Base-by-base conservation (phyloP, 176 grass and related monocot species). In the Thinopyrum elongatum region DNA sequence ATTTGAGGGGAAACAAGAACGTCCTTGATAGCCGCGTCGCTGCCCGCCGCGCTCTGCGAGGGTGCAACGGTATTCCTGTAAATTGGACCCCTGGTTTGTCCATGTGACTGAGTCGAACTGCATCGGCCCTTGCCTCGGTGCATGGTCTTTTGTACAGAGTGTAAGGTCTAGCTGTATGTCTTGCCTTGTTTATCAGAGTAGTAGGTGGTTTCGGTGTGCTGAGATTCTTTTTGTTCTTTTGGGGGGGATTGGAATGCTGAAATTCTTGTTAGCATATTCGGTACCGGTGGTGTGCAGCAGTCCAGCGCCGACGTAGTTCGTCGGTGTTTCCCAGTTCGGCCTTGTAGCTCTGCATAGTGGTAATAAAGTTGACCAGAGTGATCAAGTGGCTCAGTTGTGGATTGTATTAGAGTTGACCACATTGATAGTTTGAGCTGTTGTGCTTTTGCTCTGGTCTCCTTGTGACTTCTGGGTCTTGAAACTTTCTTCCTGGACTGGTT, bases 1-100 rank as follows among this genome's bases (percentile, higher is more conserved):
- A 55, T 99, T 99, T 4, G 97, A 99, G 81, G 97, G 97, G 22
- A 94, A 92, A 78, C 85, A 91, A 77, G 89, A 87, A 35, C 81
- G 85, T 14, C 6, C 76, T 22, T 91, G 85, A 87, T 80, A 55
- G 23, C 19, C 11, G 4, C 39, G 1, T 9, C 0, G n/a, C 6
- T 49, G 4, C 46, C 14, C 0, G 47, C 47, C 15, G 17, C n/a
- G 26, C 7, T 47, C 30, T 4, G 29, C 7, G 59, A 57, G 6
- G 77, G 70, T 29, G 26, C 26, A n/a, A 10, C 36, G 58, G 3
- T 1, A 0, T 82, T 55, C 16, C 3, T 78, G 65, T 72, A 82
- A 81, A 90, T 58, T 47, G 28, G 65, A 82, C 10, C 22, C 53
- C 5, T 21, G 29, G 30, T 78, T 27, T 47, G 8, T 49, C 29